Base-by-base conservation (phyloP, 1,284 basidiomycete species). In the Fomitopsis palustris region DNA sequence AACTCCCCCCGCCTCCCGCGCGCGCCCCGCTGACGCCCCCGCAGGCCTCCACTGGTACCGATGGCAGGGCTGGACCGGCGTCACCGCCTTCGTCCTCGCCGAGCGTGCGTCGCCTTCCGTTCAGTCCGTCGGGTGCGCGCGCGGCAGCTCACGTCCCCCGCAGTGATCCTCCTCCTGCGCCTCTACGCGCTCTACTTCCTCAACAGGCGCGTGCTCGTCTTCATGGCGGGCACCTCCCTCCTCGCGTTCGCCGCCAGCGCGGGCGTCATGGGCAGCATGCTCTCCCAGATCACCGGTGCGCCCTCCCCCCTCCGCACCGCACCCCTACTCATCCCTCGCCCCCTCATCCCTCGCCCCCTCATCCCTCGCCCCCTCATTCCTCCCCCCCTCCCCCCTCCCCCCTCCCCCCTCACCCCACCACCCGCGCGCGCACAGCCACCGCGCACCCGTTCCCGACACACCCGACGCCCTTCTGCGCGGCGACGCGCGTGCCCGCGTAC, bases 1-100 rank as follows among this genome's bases (percentile, higher is more conserved):
- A 55, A 38, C 39, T 23, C 16, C 35, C 8, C 35, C 23, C 19
- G 41, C 19, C 4, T 43, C 19, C 9, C 1, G 56, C 54, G 21
- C 14, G 2, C 5, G 17, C 4, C 17, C 3, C 21, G 23, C 51
- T 58, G 25, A 43, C 23, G 31, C 33, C 31, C 10, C 33, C 19
- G 7, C 56, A 81, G 81, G 81, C 67, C 63, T 69, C n/a, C 59
- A 57, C 23, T 83, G 81, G 72, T 81, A 81, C 63, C 72, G 71
- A 62, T 85, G 83, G 83, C 82, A 85, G 75, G 83, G 82, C 38
- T 81, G 78, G 74, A 84, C 82, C 3, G 83, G 83, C 14, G 65
- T 85, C 17, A 68, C 82, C 51, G 75, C 78, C 29, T 80, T 78
- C 68, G 75, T 82, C 66, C 70, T 84, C 42, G 79, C 82, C 47